Evolutionary conservation across 768 basidiomycete species (phyloP), one percentile per base, ranked within the genome.

Genomic region (Gloeophyllum trabeum): DNA sequence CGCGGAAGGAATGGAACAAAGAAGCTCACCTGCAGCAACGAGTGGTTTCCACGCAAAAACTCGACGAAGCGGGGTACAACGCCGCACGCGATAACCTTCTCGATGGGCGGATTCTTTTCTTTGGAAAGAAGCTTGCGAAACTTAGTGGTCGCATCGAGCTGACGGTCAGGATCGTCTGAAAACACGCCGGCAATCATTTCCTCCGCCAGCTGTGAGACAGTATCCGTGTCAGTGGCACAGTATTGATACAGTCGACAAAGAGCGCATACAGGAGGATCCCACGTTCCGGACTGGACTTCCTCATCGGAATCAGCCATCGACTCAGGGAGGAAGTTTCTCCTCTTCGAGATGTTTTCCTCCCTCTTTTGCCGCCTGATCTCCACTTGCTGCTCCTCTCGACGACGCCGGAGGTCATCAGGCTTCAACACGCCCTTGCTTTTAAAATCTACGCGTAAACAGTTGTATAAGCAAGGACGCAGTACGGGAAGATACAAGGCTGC

Each of bases 71-170:
- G 87, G 46, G 90, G 86, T 28, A 99, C 90, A 32, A 99, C 96
- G 44, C 90, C 87, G 62, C 92, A 96, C 53, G 92, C 89, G 60
- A 94, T 98, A 51, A 99, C 96, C 61, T 82, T 80, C 61, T 99
- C 96, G 59, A 99, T 99, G 16, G 94, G 96, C 37, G 96, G 96
- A 61, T 97, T 99, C 71, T 93, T 94, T 69, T 99, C 96, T 68
- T 99, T 99, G 51, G 93, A 97, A 49, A 99, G 77, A 30, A 99
- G 75, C 66, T 97, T 99, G 55, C 96, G 83, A 73, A 98, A 98
- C 66, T 88, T 94, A 57, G 90, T 97, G 14, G 96, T 98, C 58
- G 94, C 87, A 61, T 97, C 93, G 46, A 94, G 70, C 64, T 99
- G 96, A 53, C 78, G 82, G 45, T 96, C 90, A 23, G 82, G 69